Evolutionary conservation across 2,329 filamentous ascomycete species (phyloP), one percentile per base, ranked within the genome.

Genomic region (Paramyrothecium sp.): DNA sequence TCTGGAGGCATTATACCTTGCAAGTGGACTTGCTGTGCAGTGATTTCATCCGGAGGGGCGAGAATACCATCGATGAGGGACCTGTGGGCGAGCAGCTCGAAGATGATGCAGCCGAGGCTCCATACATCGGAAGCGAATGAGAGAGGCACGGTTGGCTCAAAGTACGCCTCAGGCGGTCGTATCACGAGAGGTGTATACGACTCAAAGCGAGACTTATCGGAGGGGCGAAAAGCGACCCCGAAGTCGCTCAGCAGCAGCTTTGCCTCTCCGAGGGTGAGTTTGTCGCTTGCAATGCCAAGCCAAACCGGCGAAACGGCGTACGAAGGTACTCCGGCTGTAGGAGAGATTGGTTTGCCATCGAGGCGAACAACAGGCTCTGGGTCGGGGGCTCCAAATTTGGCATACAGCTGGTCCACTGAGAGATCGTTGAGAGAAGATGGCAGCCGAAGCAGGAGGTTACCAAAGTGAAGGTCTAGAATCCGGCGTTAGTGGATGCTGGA

Each of bases 101-200:
- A 77, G 48, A 77, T 72, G 0, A 67, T 56, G 55, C 67, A 73
- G 0, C 64, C 71, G 12, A 78, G 69, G 8, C 66, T 72, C 75
- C 74, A 78, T n/a, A 76, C 73, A 46, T 77, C 74, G 0, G 71
- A 69, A 21, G 68, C 20, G 44, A 67, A 73, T 2, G 70, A 69
- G 4, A 76, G 62, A 13, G 72, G 66, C 12, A 56, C 65, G 11
- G 57, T 60, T 20, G 70, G 67, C 38, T 74, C 68, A 57, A 77
- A 76, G 2, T 63, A 59, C 33, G 58, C 63, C 56, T 75, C 73
- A 0, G 72, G 74, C 12, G 72, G 68, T 8, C 67, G 65, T 44
- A 62, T 59, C 8, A 12, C 60, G 7, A 71, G 63, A 2, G 70
- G 70, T 5, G 67, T 69, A 51, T 65, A 62, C 19, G 68, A 73